These are phyloP conservation scores for Butyriboletus loyo DNA, from an alignment of 768 basidiomycete species.

Conservation along the genomic window DNA sequence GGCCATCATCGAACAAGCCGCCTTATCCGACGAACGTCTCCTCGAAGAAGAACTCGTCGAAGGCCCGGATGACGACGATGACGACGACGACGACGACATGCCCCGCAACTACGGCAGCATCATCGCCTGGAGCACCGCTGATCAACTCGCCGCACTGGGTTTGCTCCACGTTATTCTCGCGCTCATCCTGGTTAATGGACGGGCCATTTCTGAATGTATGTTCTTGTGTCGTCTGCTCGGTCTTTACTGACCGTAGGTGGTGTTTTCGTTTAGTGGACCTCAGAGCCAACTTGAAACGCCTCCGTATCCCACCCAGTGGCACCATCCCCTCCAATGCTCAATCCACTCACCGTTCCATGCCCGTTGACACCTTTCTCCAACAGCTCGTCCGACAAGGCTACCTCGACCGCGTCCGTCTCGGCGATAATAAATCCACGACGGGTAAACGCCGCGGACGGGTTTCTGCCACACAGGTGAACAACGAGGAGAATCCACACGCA, in stretches of 20 bases:
- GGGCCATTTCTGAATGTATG: conserved; percentile 70
- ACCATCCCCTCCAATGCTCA: conserved; percentile 50
- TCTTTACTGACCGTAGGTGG: neutral
- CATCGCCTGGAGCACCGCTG: conserved; percentile 65
- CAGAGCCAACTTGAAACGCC: conserved; percentile 61
- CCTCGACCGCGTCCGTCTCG: conserved; percentile 63
- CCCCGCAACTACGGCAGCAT: conserved; percentile 61
- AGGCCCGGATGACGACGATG: conserved; percentile 44
- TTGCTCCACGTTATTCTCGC: conserved; percentile 79
- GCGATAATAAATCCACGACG: conserved; percentile 43
- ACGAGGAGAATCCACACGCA: conserved; percentile 18
- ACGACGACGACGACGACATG: conserved; percentile 50
- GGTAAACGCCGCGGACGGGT: conserved; percentile 57
- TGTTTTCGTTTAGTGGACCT: conserved; percentile 58
- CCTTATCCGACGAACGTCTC: conserved; percentile 43
- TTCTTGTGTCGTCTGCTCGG: neutral
- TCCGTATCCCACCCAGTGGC: conserved; percentile 54
- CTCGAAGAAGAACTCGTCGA: conserved; percentile 50
- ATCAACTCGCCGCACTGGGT: conserved; percentile 69
- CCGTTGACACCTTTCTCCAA: conserved; percentile 65
- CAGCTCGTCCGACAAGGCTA: conserved; percentile 69
- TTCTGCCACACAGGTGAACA: conserved; percentile 36
- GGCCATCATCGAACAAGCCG: conserved; percentile 58
- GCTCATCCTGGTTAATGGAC: conserved; percentile 78
- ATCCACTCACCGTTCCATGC: conserved; percentile 47